phyloP scores from a whole-genome alignment of 73 alveolate genomes.

The Stentor coeruleus region DNA sequence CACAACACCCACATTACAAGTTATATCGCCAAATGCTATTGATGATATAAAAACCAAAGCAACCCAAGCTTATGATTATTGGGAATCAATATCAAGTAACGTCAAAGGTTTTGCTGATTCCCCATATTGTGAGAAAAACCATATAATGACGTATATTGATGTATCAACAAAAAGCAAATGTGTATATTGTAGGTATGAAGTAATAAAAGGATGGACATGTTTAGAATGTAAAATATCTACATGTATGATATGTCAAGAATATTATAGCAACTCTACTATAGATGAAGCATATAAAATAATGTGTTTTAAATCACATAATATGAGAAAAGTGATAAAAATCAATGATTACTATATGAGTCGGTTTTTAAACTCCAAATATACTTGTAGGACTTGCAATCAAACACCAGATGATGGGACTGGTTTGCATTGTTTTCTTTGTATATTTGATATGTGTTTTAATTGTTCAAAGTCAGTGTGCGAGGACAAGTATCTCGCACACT shows the following conservation, averaged over 20 bases:
- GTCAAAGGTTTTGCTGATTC: background rate
- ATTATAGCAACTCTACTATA: background rate
- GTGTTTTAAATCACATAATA: background rate
- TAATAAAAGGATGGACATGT: background rate
- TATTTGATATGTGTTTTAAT: background rate
- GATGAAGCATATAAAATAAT: background rate
- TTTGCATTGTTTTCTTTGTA: background rate
- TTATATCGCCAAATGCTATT: background rate
- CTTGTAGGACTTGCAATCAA: background rate
- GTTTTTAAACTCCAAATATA: background rate
- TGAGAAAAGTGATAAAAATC: background rate
- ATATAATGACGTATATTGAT: background rate
- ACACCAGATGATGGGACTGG: background rate
- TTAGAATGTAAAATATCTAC: background rate
- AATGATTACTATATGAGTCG: background rate
- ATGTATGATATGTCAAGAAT: background rate
- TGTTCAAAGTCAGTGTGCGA: background rate
- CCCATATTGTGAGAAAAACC: background rate
- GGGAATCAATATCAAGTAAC: background rate
- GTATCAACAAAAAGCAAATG: background rate
- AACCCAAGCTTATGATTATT: background rate
- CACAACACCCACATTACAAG: background rate
- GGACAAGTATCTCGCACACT: no score
- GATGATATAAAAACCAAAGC: background rate
- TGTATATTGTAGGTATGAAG: background rate